Evolutionary conservation across 1,284 basidiomycete genomes (phyloP), one percentile per base, ranked within the genome.

Genomic region (Ceratobasidium theobromae): DNA sequence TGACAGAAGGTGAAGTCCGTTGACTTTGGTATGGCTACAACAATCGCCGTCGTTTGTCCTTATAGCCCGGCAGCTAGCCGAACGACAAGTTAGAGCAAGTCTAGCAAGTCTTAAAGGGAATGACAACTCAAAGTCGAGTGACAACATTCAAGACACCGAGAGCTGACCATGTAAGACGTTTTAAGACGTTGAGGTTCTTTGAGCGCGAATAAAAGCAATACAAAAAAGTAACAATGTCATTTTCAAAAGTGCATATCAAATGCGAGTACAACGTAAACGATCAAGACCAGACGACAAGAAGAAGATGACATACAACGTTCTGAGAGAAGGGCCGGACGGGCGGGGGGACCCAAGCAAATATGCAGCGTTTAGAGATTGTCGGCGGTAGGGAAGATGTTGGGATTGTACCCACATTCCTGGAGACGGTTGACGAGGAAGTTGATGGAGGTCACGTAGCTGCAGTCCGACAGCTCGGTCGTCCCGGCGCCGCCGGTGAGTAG

Each of bases 401-500:
- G 46, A 0, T 54, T 21, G 51, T 11, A 32, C 8, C 58, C 52
- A 9, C 40, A 18, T 18, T n/a, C 60, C 32, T 68, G 16, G 25
- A 68, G 53, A 5, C 53, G 53, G 40, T 40, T n/a, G 33, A 68
- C 30, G 65, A 68, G 43, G 40, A 45, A 68, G 53, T 48, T 25
- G 65, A 68, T 43, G 27, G 65, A 51, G 12, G 65, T 68, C 28
- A 35, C 53, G 51, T 68, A 64, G 32, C 62, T 55, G 53, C 53
- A 11, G 41, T 68, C 67, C 21, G 27, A 14, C 33, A 18, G 11
- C 6, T 33, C 25, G 6, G 28, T 51, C 23, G 16, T n/a, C 5
- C 65, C 67, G 23, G 67, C 60, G 33, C 65, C 65, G 38, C 67
- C 45, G 53, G 53, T 67, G 45, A 68, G 38, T 18, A 67, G 38